A percentile compares a stretch with the other conserved stretches of the same genome.
Conservation (phyloP, 1,139 yeast species). For the Zygoascus sp. region DNA sequence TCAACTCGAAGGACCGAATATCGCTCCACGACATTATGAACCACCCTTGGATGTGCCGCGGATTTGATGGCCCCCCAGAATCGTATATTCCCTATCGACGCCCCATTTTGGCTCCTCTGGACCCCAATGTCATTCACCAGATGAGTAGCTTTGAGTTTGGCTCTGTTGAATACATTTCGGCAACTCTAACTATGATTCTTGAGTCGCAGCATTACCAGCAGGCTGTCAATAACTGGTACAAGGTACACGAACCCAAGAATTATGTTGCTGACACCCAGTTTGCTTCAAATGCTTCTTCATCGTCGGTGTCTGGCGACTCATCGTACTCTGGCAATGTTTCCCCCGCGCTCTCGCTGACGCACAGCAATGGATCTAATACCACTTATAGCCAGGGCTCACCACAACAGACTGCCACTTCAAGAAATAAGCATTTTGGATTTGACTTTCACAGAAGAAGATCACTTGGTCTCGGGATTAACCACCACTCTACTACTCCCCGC, state of each 20-base stretch:
- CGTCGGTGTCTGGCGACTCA: slow-evolving; percentile 4
- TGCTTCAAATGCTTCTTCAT: background rate
- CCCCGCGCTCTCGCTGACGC: slow-evolving; percentile 4
- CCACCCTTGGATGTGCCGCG: slow-evolving; percentile 95
- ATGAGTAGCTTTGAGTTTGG: slow-evolving; percentile 83
- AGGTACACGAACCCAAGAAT: slow-evolving; percentile 25
- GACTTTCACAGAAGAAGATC: slow-evolving; percentile 25
- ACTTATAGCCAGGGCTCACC: slow-evolving; percentile 5
- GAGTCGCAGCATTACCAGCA: slow-evolving; percentile 64
- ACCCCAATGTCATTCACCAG: slow-evolving; percentile 62
- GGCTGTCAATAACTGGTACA: slow-evolving; percentile 64
- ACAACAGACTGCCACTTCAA: background rate
- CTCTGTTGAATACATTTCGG: slow-evolving; percentile 51
- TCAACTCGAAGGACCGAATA: slow-evolving; percentile 79
- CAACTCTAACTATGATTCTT: slow-evolving; percentile 55
- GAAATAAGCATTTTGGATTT: slow-evolving; percentile 22
- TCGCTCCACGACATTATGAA: slow-evolving; percentile 68
- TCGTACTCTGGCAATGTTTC: background rate
- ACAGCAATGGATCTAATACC: slow-evolving; percentile 7
- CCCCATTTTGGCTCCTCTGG: slow-evolving; percentile 73
- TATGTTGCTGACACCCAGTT: background rate
- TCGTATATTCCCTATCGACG: slow-evolving; percentile 70
- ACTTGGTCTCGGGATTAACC: slow-evolving; percentile 7
- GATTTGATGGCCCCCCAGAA: slow-evolving; percentile 70
- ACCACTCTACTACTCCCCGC: background rate